Evolutionary conservation across 495 filamentous ascomycete species (phyloP).

Genomic region (Penicillium angulare): DNA sequence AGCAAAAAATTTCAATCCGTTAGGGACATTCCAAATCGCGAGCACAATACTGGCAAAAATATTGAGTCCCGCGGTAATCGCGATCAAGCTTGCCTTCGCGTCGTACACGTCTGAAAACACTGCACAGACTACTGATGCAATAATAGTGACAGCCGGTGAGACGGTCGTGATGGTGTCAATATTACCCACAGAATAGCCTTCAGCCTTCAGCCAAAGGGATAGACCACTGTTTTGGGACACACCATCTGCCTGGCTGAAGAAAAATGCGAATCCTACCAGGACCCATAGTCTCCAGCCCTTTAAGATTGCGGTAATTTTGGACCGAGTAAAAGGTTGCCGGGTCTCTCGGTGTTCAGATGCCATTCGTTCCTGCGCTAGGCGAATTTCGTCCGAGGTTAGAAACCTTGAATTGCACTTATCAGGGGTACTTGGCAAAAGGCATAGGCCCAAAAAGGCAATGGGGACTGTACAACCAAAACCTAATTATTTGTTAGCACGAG

Average conservation of each 20-base stretch:
- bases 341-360: constrained; percentile 31
- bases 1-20: constrained; percentile 47
- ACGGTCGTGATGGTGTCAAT: constrained; percentile 44
- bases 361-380: constrained; percentile 31
- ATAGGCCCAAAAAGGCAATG: constrained; percentile 26
- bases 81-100: constrained; percentile 38
- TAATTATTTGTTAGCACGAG: constrained; percentile 14
- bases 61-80: constrained; percentile 35
- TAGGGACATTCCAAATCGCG: constrained; percentile 48
- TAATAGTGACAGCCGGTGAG: constrained; percentile 37
- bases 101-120: constrained; percentile 45
- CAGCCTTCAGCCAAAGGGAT: constrained; percentile 40
- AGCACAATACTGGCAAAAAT: constrained; percentile 37
- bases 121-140: constrained; percentile 38
- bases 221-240: constrained; percentile 29
- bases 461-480: constrained; percentile 27
- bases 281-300: constrained; percentile 26
- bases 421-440: constrained; percentile 37
- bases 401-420: constrained; percentile 38
- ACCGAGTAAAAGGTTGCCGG: constrained; percentile 23
- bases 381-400: constrained; percentile 33
- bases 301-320: constrained; percentile 16
- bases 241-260: constrained; percentile 32
- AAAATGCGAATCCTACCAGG: constrained; percentile 33
- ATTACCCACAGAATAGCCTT: constrained; percentile 39